A percentile compares a stretch with the other conserved stretches of the same genome.
Evolutionary conservation across 768 basidiomycete species (phyloP).

Genomic region (Lactifluus piperatus): DNA sequence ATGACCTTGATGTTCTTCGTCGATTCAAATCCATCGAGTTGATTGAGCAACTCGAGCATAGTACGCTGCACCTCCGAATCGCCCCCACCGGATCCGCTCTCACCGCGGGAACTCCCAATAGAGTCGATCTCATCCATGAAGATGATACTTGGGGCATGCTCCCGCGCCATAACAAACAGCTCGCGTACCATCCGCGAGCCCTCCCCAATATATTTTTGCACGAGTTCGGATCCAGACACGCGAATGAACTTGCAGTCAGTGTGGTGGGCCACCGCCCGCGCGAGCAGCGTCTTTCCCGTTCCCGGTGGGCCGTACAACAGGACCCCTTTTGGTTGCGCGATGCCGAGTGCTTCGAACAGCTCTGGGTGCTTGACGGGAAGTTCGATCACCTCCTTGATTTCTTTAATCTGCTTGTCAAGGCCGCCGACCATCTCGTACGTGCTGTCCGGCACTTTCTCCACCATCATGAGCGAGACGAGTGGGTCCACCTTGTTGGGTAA

Average conservation of each 20-base stretch:
- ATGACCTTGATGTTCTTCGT: slow-evolving; percentile 83
- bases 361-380: slow-evolving; percentile 93
- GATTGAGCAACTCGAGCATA: slow-evolving; percentile 58
- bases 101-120: slow-evolving; percentile 88
- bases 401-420: slow-evolving; percentile 95
- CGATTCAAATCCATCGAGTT: slow-evolving; percentile 59
- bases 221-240: slow-evolving; percentile 87
- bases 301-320: slow-evolving; percentile 93
- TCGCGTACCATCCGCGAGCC: slow-evolving; percentile 95
- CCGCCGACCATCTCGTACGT: slow-evolving; percentile 99
- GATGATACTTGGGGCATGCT: slow-evolving; percentile 96
- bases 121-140: slow-evolving; percentile 99
- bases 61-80: slow-evolving; percentile 62
- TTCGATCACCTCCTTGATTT: slow-evolving; percentile 99
- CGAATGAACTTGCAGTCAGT: slow-evolving; percentile 98
- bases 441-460: slow-evolving; percentile 97
- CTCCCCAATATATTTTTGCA: slow-evolving; percentile 98
- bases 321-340: slow-evolving; percentile 95
- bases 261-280: slow-evolving; percentile 93
- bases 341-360: slow-evolving; percentile 91
- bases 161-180: slow-evolving; percentile 95
- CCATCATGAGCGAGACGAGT: slow-evolving; percentile 99
- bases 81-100: slow-evolving; percentile 54
- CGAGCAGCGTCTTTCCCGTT: slow-evolving; percentile 92
- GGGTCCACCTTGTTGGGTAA: slow-evolving; percentile 98